Conservation (phyloP, 2,329 filamentous ascomycete genomes). For the Colletotrichum gloeosporioides region DNA sequence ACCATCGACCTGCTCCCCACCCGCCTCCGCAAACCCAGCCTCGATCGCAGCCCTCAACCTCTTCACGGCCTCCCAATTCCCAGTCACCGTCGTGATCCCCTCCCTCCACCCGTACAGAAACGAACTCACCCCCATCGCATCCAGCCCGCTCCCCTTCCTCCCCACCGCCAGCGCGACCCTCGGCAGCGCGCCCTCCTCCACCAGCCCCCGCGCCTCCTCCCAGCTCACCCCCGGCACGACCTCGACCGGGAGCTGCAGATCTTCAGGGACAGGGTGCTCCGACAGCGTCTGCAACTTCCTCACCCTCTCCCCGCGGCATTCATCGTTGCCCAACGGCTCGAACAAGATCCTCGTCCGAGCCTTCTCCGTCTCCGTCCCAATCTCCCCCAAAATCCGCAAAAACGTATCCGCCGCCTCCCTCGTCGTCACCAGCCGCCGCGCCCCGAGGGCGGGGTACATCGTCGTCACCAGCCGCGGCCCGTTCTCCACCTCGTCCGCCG, state of each 20-base stretch:
- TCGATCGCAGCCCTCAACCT: slow-evolving; percentile 18
- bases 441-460: slow-evolving; percentile 39
- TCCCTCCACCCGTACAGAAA: slow-evolving; percentile 45
- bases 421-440: slow-evolving; percentile 41
- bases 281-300: slow-evolving; percentile 37
- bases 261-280: slow-evolving; percentile 31
- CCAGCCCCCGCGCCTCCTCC: slow-evolving; percentile 33
- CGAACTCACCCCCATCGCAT: slow-evolving; percentile 41
- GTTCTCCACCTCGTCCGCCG: slow-evolving; percentile 31
- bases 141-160: slow-evolving; percentile 32
- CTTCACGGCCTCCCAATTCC: slow-evolving; percentile 41
- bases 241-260: slow-evolving; percentile 39
- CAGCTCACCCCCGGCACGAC: slow-evolving; percentile 28
- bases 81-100: slow-evolving; percentile 40
- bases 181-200: slow-evolving; percentile 33
- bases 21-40: background rate
- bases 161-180: slow-evolving; percentile 38
- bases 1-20: background rate
- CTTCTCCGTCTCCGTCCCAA: slow-evolving; percentile 42
- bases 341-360: slow-evolving; percentile 38
- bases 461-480: slow-evolving; percentile 22
- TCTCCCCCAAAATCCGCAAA: slow-evolving; percentile 36
- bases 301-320: slow-evolving; percentile 17
- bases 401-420: slow-evolving; percentile 43
- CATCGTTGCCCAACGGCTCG: slow-evolving; percentile 13